Evolutionary conservation across 23 red algal genomes (phyloP).

Genomic region (Gracilaria vermiculophylla): DNA sequence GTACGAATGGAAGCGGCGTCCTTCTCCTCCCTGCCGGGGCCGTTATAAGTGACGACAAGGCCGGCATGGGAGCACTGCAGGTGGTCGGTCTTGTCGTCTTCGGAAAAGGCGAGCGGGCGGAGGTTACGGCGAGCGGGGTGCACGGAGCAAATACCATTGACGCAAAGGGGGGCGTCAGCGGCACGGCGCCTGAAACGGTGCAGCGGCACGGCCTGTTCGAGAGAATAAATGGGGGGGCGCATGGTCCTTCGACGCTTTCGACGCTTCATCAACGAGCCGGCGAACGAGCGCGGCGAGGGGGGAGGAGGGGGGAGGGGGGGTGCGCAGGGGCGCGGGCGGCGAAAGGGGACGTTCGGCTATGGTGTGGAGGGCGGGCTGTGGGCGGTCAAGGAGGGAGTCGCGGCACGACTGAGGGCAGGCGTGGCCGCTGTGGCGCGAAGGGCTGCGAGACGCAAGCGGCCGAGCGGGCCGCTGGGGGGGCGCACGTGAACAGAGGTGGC

Average conservation of each 20-base stretch:
- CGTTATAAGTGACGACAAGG: constrained; percentile 65
- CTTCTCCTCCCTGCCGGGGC: constrained; percentile 79
- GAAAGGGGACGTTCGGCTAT: too few species aligned
- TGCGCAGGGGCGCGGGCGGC: too few species aligned
- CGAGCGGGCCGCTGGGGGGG: not conserved
- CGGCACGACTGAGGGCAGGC: too few species aligned
- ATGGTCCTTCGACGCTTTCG: constrained; percentile 66
- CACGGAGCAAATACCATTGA: constrained; percentile 51
- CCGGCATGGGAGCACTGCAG: constrained; percentile 47
- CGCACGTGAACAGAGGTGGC: not conserved
- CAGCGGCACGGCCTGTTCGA: constrained; percentile 23
- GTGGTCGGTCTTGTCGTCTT: constrained; percentile 57
- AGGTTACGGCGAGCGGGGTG: not conserved
- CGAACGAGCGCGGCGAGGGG: not conserved
- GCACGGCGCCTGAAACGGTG: constrained; percentile 46
- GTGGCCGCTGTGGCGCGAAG: too few species aligned
- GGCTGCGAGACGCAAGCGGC: too few species aligned
- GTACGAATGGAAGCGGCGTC: constrained; percentile 92
- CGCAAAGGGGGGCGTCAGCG: constrained; percentile 41
- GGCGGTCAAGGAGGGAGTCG: too few species aligned
- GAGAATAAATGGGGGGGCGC: constrained; percentile 50
- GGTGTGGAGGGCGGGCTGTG: too few species aligned
- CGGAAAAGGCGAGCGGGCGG: constrained; percentile 38
- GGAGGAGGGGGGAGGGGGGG: not conserved
- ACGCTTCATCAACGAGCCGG: constrained; percentile 58